A percentile compares a stretch with the other conserved stretches of the same genome.
These are phyloP conservation scores for Trichoderma reesei DNA, from an alignment of 495 filamentous ascomycete genomes.

Conservation along the genomic window DNA sequence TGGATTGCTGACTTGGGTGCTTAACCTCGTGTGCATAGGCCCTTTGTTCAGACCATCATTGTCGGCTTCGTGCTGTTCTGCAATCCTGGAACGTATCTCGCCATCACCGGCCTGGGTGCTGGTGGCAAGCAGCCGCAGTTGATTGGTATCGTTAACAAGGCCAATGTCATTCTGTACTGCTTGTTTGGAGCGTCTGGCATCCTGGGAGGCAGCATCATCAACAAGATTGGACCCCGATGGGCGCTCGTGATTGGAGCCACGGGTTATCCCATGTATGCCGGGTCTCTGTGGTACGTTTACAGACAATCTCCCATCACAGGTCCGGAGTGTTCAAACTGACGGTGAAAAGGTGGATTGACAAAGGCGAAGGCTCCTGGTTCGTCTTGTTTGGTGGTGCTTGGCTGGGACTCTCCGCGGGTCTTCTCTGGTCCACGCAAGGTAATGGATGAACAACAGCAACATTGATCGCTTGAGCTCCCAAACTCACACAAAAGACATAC, in stretches of 20 bases:
- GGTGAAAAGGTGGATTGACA: neutral
- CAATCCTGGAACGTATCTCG: neutral
- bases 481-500: no score
- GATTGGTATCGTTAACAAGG: conserved; percentile 3
- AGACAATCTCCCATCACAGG: no score
- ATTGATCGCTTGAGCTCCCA: no score
- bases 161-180: conserved; percentile 1
- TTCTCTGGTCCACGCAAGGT: conserved; percentile 4
- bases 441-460: no score
- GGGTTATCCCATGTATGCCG: neutral
- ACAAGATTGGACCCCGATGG: conserved; percentile 3
- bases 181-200: neutral
- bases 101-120: neutral
- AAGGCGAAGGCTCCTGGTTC: neutral
- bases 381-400: neutral
- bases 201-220: conserved; percentile 3
- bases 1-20: neutral
- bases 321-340: no score
- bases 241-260: neutral
- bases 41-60: neutral
- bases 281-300: conserved; percentile 1
- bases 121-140: conserved; percentile 5
- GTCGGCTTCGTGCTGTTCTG: neutral
- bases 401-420: neutral
- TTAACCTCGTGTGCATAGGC: neutral